Evolutionary conservation across 306 rosid species (phyloP), one percentile per base, ranked within the genome.

Genomic region (Clitoria ternatea): DNA sequence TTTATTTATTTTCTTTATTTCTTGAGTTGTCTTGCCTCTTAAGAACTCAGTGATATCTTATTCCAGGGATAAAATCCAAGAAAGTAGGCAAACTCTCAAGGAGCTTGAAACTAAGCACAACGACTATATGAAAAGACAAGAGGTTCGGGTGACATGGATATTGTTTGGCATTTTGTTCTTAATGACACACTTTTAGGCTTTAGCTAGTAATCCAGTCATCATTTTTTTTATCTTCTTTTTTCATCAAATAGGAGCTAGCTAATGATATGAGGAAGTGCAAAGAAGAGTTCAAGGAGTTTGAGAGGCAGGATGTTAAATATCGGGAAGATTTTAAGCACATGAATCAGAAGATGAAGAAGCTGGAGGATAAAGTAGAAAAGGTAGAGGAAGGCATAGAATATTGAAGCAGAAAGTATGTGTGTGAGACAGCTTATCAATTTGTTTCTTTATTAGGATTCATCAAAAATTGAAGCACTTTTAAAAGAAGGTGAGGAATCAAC

Each of bases 241-340:
- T 37, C 57, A 65, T 60, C 30, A 45, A 33, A 61, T 66, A 94
- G 98, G 97, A 90, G 77, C 90, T 94, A 61, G 96, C 85, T 69
- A 75, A 40, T 83, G 89, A 89, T 36, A 86, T 90, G 76, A 86
- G 89, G 84, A 94, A 69, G 40, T 85, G 96, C 68, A 89, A 94
- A 75, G 98, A 94, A 39, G 94, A 87, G 52, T 94, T 90, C 78
- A 94, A 89, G 83, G 90, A 90, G 80, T 94, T 94, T 81, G 98
- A 94, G 80, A 83, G 98, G 80, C 89, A 85, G 84, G 97, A 94
- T 85, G 96, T 94, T 18, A 94, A 94, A 78, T 77, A 83, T 75
- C 83, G 89, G 52, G 98, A 94, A 83, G 97, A 94, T 77, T 78
- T 74, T 76, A 94, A 94, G 82, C 97, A 94, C 80, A 47, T 84